A percentile compares a stretch with the other conserved stretches of the same genome.
phyloP scores from a whole-genome alignment of 1,284 basidiomycete species.

The Austroboletus niveus region DNA sequence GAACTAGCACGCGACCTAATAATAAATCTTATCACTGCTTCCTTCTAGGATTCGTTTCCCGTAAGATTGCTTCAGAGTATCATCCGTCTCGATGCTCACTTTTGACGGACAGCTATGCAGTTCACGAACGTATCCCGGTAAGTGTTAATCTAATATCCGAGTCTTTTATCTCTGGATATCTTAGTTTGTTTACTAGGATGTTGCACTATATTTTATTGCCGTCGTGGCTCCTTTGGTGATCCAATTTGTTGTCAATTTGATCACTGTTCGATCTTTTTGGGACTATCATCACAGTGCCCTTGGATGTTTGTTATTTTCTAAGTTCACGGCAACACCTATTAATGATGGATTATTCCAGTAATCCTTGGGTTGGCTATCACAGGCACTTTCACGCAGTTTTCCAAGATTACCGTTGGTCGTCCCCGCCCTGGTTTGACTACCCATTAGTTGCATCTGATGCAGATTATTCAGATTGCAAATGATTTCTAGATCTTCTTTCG shows the following conservation, averaged over 20 bases:
- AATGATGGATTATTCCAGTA: constrained; percentile 43
- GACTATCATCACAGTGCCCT: constrained; percentile 83
- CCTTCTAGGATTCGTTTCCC: constrained; percentile 48
- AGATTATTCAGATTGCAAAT: neutral
- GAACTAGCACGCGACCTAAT: neutral
- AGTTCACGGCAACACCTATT: constrained; percentile 13
- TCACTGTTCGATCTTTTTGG: constrained; percentile 81
- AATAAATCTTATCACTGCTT: neutral
- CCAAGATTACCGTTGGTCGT: constrained; percentile 87
- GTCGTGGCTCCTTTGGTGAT: constrained; percentile 67
- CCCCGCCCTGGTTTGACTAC: constrained; percentile 70
- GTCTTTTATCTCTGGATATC: neutral
- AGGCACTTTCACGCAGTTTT: constrained; percentile 79
- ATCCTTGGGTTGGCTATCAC: constrained; percentile 74
- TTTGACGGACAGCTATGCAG: constrained; percentile 64
- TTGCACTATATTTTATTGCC: constrained; percentile 67
- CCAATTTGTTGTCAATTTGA: constrained; percentile 64
- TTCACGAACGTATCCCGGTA: constrained; percentile 83
- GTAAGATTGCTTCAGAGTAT: constrained; percentile 38
- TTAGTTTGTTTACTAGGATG: constrained; percentile 40
- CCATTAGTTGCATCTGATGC: neutral
- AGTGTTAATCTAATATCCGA: constrained; percentile 20
- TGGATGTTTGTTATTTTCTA: constrained; percentile 53
- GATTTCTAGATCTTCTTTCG: constrained; percentile 66
- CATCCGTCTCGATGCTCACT: constrained; percentile 16